phyloP scores from a whole-genome alignment of 139 green algal genomes.

The Edaphochlamys debaryana region DNA sequence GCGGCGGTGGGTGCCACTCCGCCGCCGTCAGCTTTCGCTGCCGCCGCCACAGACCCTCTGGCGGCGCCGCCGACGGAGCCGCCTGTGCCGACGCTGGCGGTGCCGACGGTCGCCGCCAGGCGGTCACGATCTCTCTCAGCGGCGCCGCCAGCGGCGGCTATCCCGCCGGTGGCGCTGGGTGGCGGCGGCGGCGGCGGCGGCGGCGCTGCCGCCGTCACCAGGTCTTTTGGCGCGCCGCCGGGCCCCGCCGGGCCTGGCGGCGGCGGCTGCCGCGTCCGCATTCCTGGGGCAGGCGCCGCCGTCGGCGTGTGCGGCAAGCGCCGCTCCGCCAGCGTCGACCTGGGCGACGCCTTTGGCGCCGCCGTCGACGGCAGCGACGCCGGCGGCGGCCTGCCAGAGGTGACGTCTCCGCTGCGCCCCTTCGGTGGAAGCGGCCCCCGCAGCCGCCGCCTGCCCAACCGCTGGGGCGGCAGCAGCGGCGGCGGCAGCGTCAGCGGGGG shows the following conservation, averaged over 20 bases:
- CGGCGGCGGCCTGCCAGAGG: neutral
- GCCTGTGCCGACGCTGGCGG: too few relatives aligned
- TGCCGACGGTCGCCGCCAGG: neutral
- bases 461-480: too few relatives aligned
- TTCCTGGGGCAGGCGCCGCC: neutral
- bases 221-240: too few relatives aligned
- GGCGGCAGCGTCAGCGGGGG: neutral
- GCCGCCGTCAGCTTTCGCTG: neutral
- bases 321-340: slow-evolving; percentile 13
- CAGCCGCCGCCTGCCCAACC: neutral
- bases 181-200: neutral
- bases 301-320: neutral
- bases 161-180: too few relatives aligned
- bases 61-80: neutral
- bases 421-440: neutral
- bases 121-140: too few relatives aligned
- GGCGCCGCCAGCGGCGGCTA: neutral
- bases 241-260: too few relatives aligned
- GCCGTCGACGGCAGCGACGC: neutral
- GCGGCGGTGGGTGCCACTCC: neutral
- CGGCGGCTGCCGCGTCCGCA: neutral
- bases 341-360: neutral
- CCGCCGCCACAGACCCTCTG: neutral
- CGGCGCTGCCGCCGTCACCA: too few relatives aligned
- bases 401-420: slow-evolving; percentile 29